Base-by-base conservation (phyloP, 257 asterid species). In the Gentiana macrophylla region DNA sequence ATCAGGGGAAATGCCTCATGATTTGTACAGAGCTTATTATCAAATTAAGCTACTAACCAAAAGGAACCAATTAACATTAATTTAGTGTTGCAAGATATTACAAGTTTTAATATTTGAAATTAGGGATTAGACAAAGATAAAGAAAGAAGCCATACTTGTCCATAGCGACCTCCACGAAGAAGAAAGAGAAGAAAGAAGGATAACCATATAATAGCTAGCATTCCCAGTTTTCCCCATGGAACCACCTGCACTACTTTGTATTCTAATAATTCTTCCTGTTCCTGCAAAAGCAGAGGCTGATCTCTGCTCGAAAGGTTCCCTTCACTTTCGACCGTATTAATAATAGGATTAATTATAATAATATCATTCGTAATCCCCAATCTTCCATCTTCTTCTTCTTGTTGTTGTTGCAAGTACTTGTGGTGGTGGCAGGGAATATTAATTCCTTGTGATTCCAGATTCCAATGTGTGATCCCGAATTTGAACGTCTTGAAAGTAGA, bases 101-200 rank as follows among this genome's bases (percentile, higher is more conserved):
- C 24, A 24, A 24, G 24, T 24, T 24, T 24, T 24, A 24, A 24
- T 24, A 24, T 24, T 24, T 24, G 24, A 24, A 24, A 24, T 36
- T 10, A 37, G 5, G 6, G 10, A 37, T 1, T 6, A 13, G 5
- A 3, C 4, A 1, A 41, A 8, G 32, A 41, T 11, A 61, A 32
- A 55, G 32, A 50, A 37, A 33, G 49, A 1, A 54, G 37, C 6
- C 78, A 38, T 73, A 89, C 97, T 56, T 80, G 90, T 63, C 94
- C 86, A 56, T 75, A 53, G 67, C 80, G 76, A 59, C 86, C 86
- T 60, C 98, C 98, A n/a, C 96, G 95, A 65, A 84, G 84, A 65
- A 90, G 79, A 62, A 84, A 75, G 57, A 84, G 47, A 35, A 73
- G 41, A 56, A 84, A 73, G 67, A 84, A 90, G 34, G 84, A 74